phyloP scores from a whole-genome alignment of 225 moss, liverwort and hornwort species.

The Pleurozium schreberi region DNA sequence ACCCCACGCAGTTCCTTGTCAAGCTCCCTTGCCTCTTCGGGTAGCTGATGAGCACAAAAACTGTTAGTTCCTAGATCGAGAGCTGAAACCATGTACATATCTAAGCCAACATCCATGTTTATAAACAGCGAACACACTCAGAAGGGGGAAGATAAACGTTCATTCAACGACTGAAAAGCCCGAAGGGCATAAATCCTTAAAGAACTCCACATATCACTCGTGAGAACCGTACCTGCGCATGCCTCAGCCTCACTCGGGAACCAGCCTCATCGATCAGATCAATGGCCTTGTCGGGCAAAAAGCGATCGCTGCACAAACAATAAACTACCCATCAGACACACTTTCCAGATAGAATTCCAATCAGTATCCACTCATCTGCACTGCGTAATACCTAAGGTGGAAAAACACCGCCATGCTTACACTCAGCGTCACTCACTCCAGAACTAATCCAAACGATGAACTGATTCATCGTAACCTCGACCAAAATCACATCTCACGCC shows the following conservation, averaged over 20 bases:
- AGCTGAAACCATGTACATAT: background rate
- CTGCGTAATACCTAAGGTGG: background rate
- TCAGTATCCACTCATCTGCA: background rate
- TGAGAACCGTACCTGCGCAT: constrained; percentile 51
- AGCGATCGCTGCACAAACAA: constrained; percentile 57
- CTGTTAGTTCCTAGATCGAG: background rate
- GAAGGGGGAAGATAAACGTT: background rate
- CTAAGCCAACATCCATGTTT: background rate
- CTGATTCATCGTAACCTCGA: background rate
- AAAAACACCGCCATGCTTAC: background rate
- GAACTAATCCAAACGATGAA: background rate
- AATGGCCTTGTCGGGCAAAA: constrained; percentile 86
- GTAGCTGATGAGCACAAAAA: constrained; percentile 28
- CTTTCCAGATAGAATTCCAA: background rate
- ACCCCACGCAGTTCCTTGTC: constrained; percentile 67
- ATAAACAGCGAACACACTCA: background rate
- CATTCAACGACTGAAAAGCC: background rate
- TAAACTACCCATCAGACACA: background rate
- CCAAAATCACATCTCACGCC: background rate
- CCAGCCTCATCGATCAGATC: constrained; percentile 88
- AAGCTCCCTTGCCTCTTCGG: constrained; percentile 82
- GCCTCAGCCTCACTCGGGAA: constrained; percentile 68
- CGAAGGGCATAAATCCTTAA: background rate
- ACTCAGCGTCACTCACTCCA: background rate
- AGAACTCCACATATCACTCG: background rate